Base-by-base conservation (phyloP, 2,329 filamentous ascomycete species). In the Fusarium pininemorale region DNA sequence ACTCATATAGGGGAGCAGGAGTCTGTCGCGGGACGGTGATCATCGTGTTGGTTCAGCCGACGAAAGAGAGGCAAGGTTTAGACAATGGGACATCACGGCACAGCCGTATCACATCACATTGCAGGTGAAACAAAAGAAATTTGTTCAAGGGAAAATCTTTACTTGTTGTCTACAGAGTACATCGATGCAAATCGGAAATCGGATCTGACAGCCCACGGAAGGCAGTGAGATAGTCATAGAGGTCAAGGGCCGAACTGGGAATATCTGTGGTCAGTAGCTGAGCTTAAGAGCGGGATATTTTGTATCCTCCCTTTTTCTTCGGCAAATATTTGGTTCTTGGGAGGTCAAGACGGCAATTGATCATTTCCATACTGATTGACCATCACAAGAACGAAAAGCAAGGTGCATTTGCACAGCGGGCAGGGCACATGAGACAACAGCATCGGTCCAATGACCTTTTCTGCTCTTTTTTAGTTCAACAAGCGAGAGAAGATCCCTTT, bases 201-300 rank as follows among this genome's bases (percentile, higher is more conserved):
- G 22, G n/a, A 39, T 15, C 4, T 14, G 14, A 22, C 13, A 54
- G 50, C 3, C 13, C 24, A 22, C 7, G n/a, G 7, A 13, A 16
- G 11, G 32, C n/a, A 42, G 15, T 32, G 6, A 26, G 24, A 26
- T 26, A 26, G 24, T 11, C 26, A 56, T 14, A 30, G 14, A 47
- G 11, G 10, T 14, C 0, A 9, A 20, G 22, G 1, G 16, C 12
- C 3, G 5, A 8, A 11, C 5, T 15, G 16, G 13, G 9, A 15
- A 35, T 15, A 20, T 35, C n/a, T 53, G 4, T 51, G 3, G 6
- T 20, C 30, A 14, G 18, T 15, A 24, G 12, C n/a, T 15, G 16
- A 20, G n/a, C n/a, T 32, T 3, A 11, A 28, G 7, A 54, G 50
- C 24, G 50, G 32, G 18, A 20, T 13, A 24, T 22, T 14, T 8